phyloP scores from a whole-genome alignment of 2,329 filamentous ascomycete species.

The Hypomyces rosellus region DNA sequence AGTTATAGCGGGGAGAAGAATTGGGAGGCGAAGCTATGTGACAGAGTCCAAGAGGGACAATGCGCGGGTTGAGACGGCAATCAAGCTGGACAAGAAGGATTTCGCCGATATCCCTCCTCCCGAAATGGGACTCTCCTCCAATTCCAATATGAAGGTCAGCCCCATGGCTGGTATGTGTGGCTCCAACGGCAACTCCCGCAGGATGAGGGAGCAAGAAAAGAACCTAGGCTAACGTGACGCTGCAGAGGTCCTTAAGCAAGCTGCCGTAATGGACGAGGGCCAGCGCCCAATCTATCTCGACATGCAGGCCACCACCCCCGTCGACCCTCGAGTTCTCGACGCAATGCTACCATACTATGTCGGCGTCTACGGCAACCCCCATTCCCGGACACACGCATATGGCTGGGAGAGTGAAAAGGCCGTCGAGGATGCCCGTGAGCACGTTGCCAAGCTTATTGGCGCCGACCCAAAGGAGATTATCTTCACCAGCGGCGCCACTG shows the following conservation, averaged over 20 bases:
- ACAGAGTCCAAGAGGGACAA: constrained; percentile 73
- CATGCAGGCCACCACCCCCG: constrained; percentile 94
- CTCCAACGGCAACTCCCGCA: neutral
- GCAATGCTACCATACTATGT: constrained; percentile 95
- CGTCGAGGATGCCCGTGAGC: constrained; percentile 75
- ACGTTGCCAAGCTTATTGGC: constrained; percentile 82
- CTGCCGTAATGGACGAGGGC: constrained; percentile 87
- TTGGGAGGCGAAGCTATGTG: constrained; percentile 63
- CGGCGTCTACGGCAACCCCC: constrained; percentile 91
- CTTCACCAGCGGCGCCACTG: constrained; percentile 95
- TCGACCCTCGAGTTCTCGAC: constrained; percentile 90
- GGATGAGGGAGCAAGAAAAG: neutral
- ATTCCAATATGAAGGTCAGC: constrained; percentile 58
- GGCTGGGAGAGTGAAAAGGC: constrained; percentile 98
- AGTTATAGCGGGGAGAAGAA: constrained; percentile 20
- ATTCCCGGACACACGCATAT: constrained; percentile 95
- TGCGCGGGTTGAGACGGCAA: constrained; percentile 80
- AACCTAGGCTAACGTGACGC: constrained; percentile 7
- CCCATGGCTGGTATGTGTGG: constrained; percentile 56
- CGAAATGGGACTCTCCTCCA: constrained; percentile 23
- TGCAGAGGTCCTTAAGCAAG: constrained; percentile 77
- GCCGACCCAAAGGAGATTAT: constrained; percentile 98
- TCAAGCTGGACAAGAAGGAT: constrained; percentile 78
- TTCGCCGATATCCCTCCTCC: constrained; percentile 54
- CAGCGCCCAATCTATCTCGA: constrained; percentile 94